These are phyloP conservation scores for Fabrea salina DNA, from an alignment of 169 alveolate genomes.

Conservation along the genomic window DNA sequence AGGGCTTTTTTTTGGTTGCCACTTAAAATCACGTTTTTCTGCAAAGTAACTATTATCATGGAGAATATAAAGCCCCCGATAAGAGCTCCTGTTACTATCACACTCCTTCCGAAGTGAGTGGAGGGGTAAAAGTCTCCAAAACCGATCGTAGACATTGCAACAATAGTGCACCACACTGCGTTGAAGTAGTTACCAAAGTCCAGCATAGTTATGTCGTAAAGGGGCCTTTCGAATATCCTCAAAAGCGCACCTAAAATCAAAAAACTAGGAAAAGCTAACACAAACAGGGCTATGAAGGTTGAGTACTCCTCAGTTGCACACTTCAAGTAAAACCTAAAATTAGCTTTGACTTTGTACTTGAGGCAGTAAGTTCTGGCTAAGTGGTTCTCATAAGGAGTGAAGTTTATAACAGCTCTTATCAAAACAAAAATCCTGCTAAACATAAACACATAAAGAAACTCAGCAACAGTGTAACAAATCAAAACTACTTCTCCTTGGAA, in stretches of 20 bases:
- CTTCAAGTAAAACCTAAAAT: slow-evolving; percentile 7
- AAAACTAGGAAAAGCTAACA: no score
- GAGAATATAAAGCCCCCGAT: slow-evolving; percentile 31
- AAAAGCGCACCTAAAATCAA: no score
- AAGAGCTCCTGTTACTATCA: slow-evolving; percentile 10
- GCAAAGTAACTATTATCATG: slow-evolving; percentile 16
- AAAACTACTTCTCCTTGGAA: background rate
- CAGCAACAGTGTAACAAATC: slow-evolving; percentile 11
- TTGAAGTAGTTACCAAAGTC: slow-evolving; percentile 18
- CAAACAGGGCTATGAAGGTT: no score
- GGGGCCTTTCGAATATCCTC: slow-evolving; percentile 34
- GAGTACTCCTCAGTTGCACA: background rate
- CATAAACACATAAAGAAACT: slow-evolving; percentile 19
- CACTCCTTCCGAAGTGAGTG: slow-evolving; percentile 36
- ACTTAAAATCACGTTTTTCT: background rate
- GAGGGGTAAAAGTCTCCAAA: slow-evolving; percentile 29
- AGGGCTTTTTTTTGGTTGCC: background rate
- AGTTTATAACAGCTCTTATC: background rate
- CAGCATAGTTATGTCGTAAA: background rate
- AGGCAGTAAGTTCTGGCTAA: background rate
- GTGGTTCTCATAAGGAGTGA: background rate
- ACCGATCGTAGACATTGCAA: slow-evolving; percentile 33
- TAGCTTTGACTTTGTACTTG: slow-evolving; percentile 5
- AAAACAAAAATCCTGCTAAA: slow-evolving; percentile 13
- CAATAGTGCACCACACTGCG: background rate